These are phyloP conservation scores for Colletotrichum sublineola DNA, from an alignment of 2,329 filamentous ascomycete genomes.

Conservation along the genomic window DNA sequence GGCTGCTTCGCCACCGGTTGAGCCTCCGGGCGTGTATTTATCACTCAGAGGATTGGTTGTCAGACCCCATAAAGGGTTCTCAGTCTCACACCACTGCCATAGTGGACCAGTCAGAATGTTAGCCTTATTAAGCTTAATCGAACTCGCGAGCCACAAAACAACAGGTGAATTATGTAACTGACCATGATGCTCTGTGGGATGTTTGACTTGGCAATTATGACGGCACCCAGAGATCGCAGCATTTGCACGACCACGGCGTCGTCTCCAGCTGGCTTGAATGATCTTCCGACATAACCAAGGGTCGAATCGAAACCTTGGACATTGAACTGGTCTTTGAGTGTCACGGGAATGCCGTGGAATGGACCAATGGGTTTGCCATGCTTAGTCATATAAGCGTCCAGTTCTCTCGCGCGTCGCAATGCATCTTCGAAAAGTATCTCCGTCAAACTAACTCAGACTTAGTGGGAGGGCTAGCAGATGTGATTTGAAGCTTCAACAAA, in stretches of 20 bases:
- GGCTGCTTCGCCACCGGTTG: constrained; percentile 69
- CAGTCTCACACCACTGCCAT: constrained; percentile 50
- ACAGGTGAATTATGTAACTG: constrained; percentile 56
- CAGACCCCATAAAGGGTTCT: constrained; percentile 70
- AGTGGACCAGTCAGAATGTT: fast-evolving
- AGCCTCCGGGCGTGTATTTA: constrained; percentile 72
- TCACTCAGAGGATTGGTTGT: constrained; percentile 74
- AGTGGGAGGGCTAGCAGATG: not conserved
- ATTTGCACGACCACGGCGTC: constrained; percentile 68
- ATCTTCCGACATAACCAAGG: constrained; percentile 64
- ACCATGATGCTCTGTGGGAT: constrained; percentile 71
- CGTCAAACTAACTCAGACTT: constrained; percentile 47
- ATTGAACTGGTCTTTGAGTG: constrained; percentile 73
- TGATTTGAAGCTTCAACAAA: not conserved
- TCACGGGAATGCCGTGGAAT: constrained; percentile 65
- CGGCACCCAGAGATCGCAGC: constrained; percentile 69
- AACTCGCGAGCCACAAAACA: not conserved
- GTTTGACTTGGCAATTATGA: constrained; percentile 78
- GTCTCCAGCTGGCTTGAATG: constrained; percentile 65
- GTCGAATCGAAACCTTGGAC: constrained; percentile 63
- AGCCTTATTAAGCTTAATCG: not conserved
- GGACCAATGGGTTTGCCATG: constrained; percentile 63
- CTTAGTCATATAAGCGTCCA: constrained; percentile 58
- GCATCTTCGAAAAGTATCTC: constrained; percentile 61
- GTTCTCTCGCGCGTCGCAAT: constrained; percentile 46